Evolutionary conservation across 305 asterid genomes (phyloP), one percentile per base, ranked within the genome.

Genomic region (Fraxinus floribunda): DNA sequence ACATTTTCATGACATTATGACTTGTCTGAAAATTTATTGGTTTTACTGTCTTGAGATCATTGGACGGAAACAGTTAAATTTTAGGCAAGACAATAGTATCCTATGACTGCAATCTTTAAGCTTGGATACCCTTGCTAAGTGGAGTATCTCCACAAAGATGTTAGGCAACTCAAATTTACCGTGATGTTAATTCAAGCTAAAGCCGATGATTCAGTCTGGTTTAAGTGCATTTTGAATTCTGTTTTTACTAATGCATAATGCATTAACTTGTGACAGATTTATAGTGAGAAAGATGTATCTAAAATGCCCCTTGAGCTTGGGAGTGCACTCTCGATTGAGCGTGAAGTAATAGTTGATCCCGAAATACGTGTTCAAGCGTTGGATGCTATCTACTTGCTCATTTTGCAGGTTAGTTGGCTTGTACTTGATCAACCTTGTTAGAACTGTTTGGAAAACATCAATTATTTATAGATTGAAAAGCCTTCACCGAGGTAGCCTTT

Each of bases 281-380:
- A 92, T 78, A 85, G 84, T 64, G 88, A 90, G 88, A 89, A 91
- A 87, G 98, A 96, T 81, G 87, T 93, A 1, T 86, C 93, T 75
- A 96, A 96, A 88, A 96, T 96, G 99, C 98, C 99, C 24, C 97
- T 83, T 44, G 99, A 96, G 91, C 97, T 96, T 35, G 97, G 90
- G 16, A 91, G 97, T 87, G 95, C 95, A 30, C 96, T 96, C 80
- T 94, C 98, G 74, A 94, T 96, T 11, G 97, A 94, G 86, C 98
- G 99, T 34, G 98, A 96, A 88, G 87, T 93, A 18, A 89, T 88
- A 85, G 81, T 88, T 9, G 97, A 96, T 81, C 95, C 99, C 5
- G 97, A 92, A 30, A 91, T 94, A 76, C 93, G 95, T 81, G 86
- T 86, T 77, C 97, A 96, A 87, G 90, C 89, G 3, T 91, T 93